Evolutionary conservation across 1,284 basidiomycete genomes (phyloP).

Genomic region (Naganishia albida): DNA sequence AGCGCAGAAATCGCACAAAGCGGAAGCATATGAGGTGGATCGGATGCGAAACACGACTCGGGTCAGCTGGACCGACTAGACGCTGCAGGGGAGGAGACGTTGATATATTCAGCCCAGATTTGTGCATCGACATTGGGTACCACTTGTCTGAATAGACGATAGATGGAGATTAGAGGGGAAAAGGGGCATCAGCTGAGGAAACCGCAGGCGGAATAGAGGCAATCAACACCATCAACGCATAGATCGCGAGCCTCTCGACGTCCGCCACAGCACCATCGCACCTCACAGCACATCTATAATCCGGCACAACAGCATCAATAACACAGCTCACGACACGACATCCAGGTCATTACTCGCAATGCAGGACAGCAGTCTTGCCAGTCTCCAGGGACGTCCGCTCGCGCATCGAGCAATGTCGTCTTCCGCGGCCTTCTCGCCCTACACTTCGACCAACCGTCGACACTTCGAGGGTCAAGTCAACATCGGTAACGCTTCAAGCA

Average conservation of each 20-base stretch:
- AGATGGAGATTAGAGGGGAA: not conserved
- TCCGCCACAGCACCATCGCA: not conserved
- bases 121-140: not conserved
- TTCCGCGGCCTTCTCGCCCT: slow-evolving; percentile 25
- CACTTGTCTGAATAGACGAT: slow-evolving; percentile 13
- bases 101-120: not conserved
- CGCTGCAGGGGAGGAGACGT: not conserved
- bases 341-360: not conserved
- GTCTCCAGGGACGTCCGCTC: slow-evolving; percentile 4
- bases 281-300: not conserved
- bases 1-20: not conserved
- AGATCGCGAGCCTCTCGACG: slow-evolving; percentile 2
- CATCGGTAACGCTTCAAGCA: slow-evolving; percentile 6
- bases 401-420: slow-evolving; percentile 28
- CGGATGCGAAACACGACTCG: not conserved
- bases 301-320: slow-evolving; percentile 3
- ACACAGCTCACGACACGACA: not conserved
- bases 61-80: slow-evolving; percentile 10
- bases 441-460: slow-evolving; percentile 5
- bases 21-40: slow-evolving; percentile 22
- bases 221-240: slow-evolving; percentile 10
- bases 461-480: slow-evolving; percentile 6
- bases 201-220: slow-evolving; percentile 21
- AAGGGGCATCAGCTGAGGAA: not conserved
- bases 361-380: slow-evolving; percentile 7